phyloP scores from a whole-genome alignment of 2,329 filamentous ascomycete genomes.

The Verticillium klebahnii region DNA sequence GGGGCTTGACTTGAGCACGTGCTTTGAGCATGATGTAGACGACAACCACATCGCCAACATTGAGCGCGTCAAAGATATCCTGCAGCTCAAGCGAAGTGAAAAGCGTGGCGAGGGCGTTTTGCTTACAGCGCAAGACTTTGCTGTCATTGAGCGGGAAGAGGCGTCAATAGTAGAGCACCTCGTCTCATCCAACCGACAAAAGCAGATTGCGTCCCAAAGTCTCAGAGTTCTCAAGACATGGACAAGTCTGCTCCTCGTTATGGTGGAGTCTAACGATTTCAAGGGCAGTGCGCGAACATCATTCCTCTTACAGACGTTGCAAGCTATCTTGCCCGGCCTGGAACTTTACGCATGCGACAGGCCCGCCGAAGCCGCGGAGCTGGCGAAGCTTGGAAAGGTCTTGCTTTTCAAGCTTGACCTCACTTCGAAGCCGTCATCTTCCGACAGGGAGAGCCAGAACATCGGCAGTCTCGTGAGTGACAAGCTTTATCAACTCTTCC shows the following conservation, averaged over 20 bases:
- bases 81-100: slow-evolving; percentile 65
- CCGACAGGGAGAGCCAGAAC: slow-evolving; percentile 38
- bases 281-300: slow-evolving; percentile 66
- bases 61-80: slow-evolving; percentile 66
- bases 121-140: slow-evolving; percentile 43
- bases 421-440: slow-evolving; percentile 27
- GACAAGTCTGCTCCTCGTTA: slow-evolving; percentile 78
- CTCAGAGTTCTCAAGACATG: slow-evolving; percentile 73
- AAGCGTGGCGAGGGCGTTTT: slow-evolving; percentile 44
- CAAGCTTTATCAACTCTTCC: slow-evolving; percentile 87
- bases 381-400: slow-evolving; percentile 71
- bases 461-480: slow-evolving; percentile 76
- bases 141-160: slow-evolving; percentile 53
- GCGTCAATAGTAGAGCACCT: slow-evolving; percentile 56
- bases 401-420: slow-evolving; percentile 69
- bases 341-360: slow-evolving; percentile 70
- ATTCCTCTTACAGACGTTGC: slow-evolving; percentile 81
- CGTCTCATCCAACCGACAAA: slow-evolving; percentile 57
- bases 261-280: slow-evolving; percentile 78
- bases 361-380: slow-evolving; percentile 64
- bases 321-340: slow-evolving; percentile 82
- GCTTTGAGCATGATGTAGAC: slow-evolving; percentile 56
- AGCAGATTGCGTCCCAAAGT: slow-evolving; percentile 51
- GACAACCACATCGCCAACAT: slow-evolving; percentile 60
- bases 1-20: slow-evolving; percentile 64